Percentiles rank a stretch among this genome's conserved stretches.
These are phyloP conservation scores for Spergularia azorica DNA, from an alignment of 179 eudicot genomes.

Conservation along the genomic window DNA sequence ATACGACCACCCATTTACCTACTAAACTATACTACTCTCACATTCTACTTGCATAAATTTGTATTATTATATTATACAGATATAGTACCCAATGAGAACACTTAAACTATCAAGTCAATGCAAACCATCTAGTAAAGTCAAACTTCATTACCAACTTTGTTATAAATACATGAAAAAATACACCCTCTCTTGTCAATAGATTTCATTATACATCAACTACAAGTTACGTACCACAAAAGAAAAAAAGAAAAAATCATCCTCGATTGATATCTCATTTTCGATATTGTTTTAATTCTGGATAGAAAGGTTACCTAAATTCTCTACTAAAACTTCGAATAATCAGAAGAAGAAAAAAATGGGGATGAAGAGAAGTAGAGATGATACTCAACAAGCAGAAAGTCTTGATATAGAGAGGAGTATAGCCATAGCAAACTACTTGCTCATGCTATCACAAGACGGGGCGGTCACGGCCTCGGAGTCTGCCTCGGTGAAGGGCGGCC, in stretches of 20 bases:
- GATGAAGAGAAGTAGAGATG: slow-evolving; percentile 28
- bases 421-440: slow-evolving; percentile 32
- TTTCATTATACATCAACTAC: no score
- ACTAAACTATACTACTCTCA: neutral
- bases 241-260: no score
- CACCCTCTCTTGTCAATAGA: neutral
- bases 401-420: slow-evolving; percentile 16
- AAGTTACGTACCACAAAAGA: no score
- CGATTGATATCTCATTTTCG: no score
- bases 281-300: no score
- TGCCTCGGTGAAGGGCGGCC: neutral
- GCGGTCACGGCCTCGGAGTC: neutral
- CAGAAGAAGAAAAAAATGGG: neutral
- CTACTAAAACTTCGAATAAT: neutral
- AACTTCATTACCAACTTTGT: neutral
- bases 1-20: neutral
- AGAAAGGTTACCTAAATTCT: neutral
- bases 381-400: neutral
- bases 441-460: slow-evolving; percentile 7
- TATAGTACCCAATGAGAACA: neutral
- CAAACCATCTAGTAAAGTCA: slow-evolving; percentile 7
- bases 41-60: neutral
- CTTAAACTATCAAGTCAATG: neutral
- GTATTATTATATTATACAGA: neutral
- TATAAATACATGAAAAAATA: neutral